Conservation (phyloP, 768 basidiomycete genomes). For the Pisolithus tinctorius region DNA sequence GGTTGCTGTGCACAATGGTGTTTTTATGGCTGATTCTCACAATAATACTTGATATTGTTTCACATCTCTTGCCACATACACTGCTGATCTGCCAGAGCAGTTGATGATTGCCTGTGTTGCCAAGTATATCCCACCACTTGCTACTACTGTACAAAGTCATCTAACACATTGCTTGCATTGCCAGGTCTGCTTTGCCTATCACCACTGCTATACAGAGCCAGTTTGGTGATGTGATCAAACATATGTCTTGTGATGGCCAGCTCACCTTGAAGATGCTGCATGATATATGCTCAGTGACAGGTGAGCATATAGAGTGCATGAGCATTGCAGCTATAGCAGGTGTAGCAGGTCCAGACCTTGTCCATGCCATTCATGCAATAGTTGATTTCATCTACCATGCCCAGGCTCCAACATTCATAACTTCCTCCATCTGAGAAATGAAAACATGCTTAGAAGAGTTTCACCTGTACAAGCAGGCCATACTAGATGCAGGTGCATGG, state of each 20-base stretch:
- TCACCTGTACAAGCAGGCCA: conserved; percentile 9
- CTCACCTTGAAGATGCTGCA: background rate
- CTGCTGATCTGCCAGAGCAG: too few relatives aligned
- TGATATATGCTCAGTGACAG: background rate
- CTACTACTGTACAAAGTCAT: too few relatives aligned
- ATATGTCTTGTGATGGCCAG: too few relatives aligned
- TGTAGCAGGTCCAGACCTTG: background rate
- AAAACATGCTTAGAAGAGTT: conserved; percentile 4
- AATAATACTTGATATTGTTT: too few relatives aligned
- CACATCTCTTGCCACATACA: too few relatives aligned
- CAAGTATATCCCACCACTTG: too few relatives aligned
- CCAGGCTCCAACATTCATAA: conserved; percentile 9
- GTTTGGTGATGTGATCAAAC: too few relatives aligned
- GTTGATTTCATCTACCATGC: conserved; percentile 24
- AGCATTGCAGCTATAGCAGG: conserved; percentile 18
- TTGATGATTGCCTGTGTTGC: too few relatives aligned
- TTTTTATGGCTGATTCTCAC: too few relatives aligned
- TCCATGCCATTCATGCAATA: conserved; percentile 5
- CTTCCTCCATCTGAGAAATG: conserved; percentile 5
- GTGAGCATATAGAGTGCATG: conserved; percentile 13
- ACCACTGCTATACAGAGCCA: too few relatives aligned
- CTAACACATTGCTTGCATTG: background rate
- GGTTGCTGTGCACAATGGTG: too few relatives aligned
- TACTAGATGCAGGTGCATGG: conserved; percentile 6
- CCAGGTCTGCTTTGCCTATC: background rate